Evolutionary conservation across 2,329 filamentous ascomycete genomes (phyloP).

Genomic region (Ceratocystis lukuohia): DNA sequence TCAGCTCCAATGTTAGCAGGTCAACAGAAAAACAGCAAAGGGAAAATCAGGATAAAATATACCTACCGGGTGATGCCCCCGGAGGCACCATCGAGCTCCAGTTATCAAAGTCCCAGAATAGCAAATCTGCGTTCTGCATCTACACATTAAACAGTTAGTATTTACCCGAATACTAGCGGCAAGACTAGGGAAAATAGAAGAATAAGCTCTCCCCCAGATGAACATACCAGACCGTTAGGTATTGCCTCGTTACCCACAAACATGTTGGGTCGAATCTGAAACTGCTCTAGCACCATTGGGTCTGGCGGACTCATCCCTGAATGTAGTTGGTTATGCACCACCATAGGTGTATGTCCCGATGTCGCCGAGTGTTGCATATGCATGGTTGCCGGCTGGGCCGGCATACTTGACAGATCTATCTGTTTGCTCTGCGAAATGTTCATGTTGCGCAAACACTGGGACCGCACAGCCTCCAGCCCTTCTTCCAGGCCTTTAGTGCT

Average conservation of each 20-base stretch:
- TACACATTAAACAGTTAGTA: neutral
- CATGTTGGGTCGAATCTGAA: constrained; percentile 15
- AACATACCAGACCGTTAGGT: constrained; percentile 12
- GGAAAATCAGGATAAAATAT: neutral
- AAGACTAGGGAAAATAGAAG: neutral
- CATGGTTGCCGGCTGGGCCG: neutral
- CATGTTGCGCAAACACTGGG: constrained; percentile 33
- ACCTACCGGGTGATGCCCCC: constrained; percentile 15
- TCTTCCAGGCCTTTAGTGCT: constrained; percentile 29
- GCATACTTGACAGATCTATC: constrained; percentile 15
- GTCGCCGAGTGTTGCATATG: neutral
- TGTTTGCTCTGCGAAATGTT: constrained; percentile 31
- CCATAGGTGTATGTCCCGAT: constrained; percentile 9
- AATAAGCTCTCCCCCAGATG: neutral
- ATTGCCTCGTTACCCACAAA: constrained; percentile 10
- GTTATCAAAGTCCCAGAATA: constrained; percentile 18
- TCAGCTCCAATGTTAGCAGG: neutral
- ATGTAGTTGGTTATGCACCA: constrained; percentile 10
- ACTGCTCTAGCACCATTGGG: constrained; percentile 16
- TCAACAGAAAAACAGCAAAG: neutral
- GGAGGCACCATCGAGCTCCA: constrained; percentile 20
- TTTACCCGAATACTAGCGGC: neutral
- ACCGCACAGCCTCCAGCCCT: constrained; percentile 30
- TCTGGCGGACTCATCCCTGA: constrained; percentile 11
- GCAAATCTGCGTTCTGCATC: constrained; percentile 12